Percentiles rank a stretch among this genome's conserved stretches.
phyloP scores from a whole-genome alignment of 805 yeast genomes.

The Citeromyces nyonsensis region DNA sequence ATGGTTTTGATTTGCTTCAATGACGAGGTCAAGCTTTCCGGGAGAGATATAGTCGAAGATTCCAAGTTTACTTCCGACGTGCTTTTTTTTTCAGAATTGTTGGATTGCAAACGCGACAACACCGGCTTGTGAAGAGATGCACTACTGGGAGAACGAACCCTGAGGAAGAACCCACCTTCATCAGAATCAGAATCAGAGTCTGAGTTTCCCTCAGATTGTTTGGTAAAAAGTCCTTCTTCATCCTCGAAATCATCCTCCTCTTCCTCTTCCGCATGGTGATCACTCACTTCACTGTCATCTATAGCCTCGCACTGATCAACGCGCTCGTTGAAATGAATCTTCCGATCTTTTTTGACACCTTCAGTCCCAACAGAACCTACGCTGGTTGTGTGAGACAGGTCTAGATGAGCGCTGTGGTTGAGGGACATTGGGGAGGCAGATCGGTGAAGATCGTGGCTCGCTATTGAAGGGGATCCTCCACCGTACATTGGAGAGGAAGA shows the following conservation, averaged over 20 bases:
- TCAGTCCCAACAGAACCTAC: slow-evolving; percentile 1
- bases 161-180: slow-evolving; percentile 31
- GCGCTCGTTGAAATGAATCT: slow-evolving; percentile 83
- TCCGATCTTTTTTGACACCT: slow-evolving; percentile 29
- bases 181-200: slow-evolving; percentile 11
- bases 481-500: slow-evolving; percentile 39
- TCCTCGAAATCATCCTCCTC: slow-evolving; percentile 7
- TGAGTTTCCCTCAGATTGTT: slow-evolving; percentile 21
- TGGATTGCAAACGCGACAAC: slow-evolving; percentile 5
- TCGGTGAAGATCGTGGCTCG: slow-evolving; percentile 6
- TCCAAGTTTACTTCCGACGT: slow-evolving; percentile 12
- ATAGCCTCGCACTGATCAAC: slow-evolving; percentile 91
- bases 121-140: slow-evolving; percentile 1
- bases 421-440: slow-evolving; percentile 2
- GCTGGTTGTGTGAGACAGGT: background rate
- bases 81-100: slow-evolving; percentile 34
- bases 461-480: slow-evolving; percentile 15
- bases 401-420: background rate
- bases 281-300: slow-evolving; percentile 15
- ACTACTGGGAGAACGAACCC: slow-evolving; percentile 23
- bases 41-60: slow-evolving; percentile 4
- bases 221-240: slow-evolving; percentile 12
- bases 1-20: background rate
- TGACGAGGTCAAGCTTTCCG: background rate
- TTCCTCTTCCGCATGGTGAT: slow-evolving; percentile 10